phyloP scores from a whole-genome alignment of 164 flowering plant species.

The Houttuynia cordata region DNA sequence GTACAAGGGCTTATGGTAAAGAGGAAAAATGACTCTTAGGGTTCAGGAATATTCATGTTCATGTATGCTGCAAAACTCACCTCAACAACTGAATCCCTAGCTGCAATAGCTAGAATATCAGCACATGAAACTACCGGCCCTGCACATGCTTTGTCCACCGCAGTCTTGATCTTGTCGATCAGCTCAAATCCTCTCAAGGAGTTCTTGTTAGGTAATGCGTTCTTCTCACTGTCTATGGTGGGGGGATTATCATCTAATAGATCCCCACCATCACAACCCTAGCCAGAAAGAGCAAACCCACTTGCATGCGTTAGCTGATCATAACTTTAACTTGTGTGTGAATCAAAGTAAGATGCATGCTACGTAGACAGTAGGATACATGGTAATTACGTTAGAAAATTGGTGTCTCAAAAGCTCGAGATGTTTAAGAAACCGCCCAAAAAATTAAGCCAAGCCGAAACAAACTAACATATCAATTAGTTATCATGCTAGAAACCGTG shows the following conservation, averaged over 20 bases:
- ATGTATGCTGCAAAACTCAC: constrained; percentile 9
- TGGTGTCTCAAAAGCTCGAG: too few species aligned
- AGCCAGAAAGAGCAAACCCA: background rate
- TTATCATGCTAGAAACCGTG: too few species aligned
- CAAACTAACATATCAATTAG: too few species aligned
- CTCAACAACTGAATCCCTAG: constrained; percentile 27
- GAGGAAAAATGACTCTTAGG: too few species aligned
- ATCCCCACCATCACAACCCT: constrained; percentile 60
- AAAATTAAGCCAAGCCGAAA: too few species aligned
- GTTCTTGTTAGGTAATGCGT: constrained; percentile 20
- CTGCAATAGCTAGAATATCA: constrained; percentile 34
- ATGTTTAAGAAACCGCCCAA: too few species aligned
- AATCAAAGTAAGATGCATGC: too few species aligned
- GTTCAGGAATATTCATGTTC: too few species aligned
- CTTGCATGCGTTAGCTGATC: background rate
- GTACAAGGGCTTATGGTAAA: too few species aligned
- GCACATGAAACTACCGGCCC: constrained; percentile 41
- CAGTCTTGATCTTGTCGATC: constrained; percentile 27
- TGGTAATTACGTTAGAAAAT: too few species aligned
- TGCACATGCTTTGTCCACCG: constrained; percentile 23
- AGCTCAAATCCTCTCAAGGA: constrained; percentile 39
- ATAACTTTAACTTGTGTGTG: too few species aligned
- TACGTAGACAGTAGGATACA: too few species aligned
- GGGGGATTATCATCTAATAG: constrained; percentile 36
- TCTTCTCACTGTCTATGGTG: constrained; percentile 25